Percentiles rank a stretch among this genome's conserved stretches.
Evolutionary conservation across 495 filamentous ascomycete genomes (phyloP).

Genomic region (Podospora anserina): DNA sequence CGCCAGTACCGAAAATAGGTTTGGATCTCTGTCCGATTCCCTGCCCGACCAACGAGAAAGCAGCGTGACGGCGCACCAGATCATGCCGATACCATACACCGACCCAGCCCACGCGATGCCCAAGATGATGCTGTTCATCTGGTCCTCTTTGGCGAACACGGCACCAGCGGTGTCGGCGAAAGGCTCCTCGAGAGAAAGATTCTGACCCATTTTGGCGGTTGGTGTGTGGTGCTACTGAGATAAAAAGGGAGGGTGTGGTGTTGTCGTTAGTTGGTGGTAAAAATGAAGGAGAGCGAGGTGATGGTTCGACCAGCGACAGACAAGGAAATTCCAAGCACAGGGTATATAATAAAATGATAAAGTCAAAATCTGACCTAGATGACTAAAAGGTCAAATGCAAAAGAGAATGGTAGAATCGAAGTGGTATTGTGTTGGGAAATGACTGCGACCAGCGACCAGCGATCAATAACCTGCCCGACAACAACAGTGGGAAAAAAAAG

Average conservation of each 20-base stretch:
- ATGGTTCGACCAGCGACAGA: slow-evolving; percentile 17
- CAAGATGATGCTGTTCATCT: slow-evolving; percentile 30
- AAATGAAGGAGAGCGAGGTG: not conserved
- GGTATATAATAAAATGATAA: slow-evolving; percentile 2
- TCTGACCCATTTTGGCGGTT: slow-evolving; percentile 32
- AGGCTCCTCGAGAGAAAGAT: slow-evolving; percentile 28
- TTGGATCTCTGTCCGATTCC: slow-evolving; percentile 26
- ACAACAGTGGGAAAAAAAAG: slow-evolving; percentile 3
- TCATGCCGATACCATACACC: slow-evolving; percentile 37
- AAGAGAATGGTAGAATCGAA: slow-evolving; percentile 5
- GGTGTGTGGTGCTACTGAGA: not conserved
- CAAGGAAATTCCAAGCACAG: not conserved
- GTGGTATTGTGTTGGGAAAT: slow-evolving; percentile 6
- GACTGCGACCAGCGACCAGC: slow-evolving; percentile 23
- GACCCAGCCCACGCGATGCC: slow-evolving; percentile 31
- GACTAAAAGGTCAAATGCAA: slow-evolving; percentile 7
- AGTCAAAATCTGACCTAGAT: slow-evolving; percentile 5
- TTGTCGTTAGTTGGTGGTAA: not conserved
- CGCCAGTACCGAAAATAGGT: slow-evolving; percentile 27
- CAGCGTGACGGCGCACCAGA: slow-evolving; percentile 34
- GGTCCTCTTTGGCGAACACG: slow-evolving; percentile 26
- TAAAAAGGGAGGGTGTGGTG: not conserved
- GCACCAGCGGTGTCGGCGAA: slow-evolving; percentile 31
- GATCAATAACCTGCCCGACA: slow-evolving; percentile 11
- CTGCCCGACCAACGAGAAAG: slow-evolving; percentile 35